Evolutionary conservation across 2,329 filamentous ascomycete species (phyloP).

Genomic region (Pseudocercospora ulei): DNA sequence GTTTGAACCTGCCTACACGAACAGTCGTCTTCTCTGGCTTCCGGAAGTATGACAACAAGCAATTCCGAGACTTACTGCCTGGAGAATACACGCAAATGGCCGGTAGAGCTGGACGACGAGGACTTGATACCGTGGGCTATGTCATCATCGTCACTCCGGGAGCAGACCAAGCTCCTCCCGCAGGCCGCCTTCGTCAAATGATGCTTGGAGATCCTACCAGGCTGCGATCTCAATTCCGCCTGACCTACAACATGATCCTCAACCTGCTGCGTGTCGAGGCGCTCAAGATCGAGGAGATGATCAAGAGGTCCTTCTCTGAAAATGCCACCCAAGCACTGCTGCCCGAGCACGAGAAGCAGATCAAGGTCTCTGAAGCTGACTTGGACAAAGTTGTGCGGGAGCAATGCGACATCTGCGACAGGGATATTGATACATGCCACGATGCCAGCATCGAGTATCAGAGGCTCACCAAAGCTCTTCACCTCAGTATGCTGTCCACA

Average conservation of each 20-base stretch:
- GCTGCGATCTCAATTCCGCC: conserved; percentile 84
- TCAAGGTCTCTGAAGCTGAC: conserved; percentile 84
- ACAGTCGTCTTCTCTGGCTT: conserved; percentile 97
- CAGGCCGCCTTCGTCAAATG: conserved; percentile 76
- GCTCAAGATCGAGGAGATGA: conserved; percentile 98
- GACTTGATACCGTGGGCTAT: conserved; percentile 81
- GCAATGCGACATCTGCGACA: conserved; percentile 69
- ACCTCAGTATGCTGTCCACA: conserved; percentile 66
- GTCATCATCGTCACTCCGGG: conserved; percentile 83
- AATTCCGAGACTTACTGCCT: conserved; percentile 80
- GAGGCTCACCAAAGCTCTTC: conserved; percentile 68
- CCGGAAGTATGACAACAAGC: conserved; percentile 87
- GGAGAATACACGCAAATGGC: conserved; percentile 99
- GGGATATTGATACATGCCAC: conserved; percentile 70
- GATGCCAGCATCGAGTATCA: conserved; percentile 70
- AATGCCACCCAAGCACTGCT: conserved; percentile 90
- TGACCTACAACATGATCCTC: conserved; percentile 99
- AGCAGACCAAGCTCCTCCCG: conserved; percentile 78
- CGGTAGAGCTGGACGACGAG: conserved; percentile 82
- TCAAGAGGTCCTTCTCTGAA: conserved; percentile 97
- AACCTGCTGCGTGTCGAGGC: conserved; percentile 92
- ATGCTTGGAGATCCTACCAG: conserved; percentile 94
- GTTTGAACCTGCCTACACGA: conserved; percentile 84
- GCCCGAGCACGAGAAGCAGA: conserved; percentile 89
- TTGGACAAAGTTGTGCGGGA: conserved; percentile 83